phyloP scores from a whole-genome alignment of 768 basidiomycete species.

The Leccinum obscurum region DNA sequence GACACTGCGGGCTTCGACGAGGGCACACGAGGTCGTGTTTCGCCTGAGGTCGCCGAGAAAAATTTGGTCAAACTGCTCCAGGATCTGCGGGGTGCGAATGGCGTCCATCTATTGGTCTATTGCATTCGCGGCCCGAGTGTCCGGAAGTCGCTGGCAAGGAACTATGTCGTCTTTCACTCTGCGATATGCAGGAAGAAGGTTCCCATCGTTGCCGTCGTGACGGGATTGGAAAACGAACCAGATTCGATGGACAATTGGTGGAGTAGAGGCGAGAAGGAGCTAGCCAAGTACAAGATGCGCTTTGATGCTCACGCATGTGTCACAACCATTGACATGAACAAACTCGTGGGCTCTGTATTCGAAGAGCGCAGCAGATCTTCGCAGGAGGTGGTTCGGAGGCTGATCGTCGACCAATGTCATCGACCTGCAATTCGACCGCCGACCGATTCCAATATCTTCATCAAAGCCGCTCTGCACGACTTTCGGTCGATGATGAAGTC shows the following conservation, averaged over 20 bases:
- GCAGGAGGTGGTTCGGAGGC: slow-evolving; percentile 18
- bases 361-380: slow-evolving; percentile 22
- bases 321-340: slow-evolving; percentile 33
- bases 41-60: slow-evolving; percentile 27
- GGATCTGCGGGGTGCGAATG: slow-evolving; percentile 29
- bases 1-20: slow-evolving; percentile 36
- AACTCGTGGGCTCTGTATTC: slow-evolving; percentile 16
- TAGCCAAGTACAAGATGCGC: slow-evolving; percentile 35
- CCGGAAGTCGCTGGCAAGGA: slow-evolving; percentile 26
- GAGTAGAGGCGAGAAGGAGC: slow-evolving; percentile 31
- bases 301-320: slow-evolving; percentile 45
- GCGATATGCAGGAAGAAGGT: slow-evolving; percentile 33
- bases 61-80: slow-evolving; percentile 31
- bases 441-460: slow-evolving; percentile 21
- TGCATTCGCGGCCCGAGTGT: slow-evolving; percentile 34
- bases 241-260: slow-evolving; percentile 41
- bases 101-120: slow-evolving; percentile 34
- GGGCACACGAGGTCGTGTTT: slow-evolving; percentile 27
- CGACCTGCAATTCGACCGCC: slow-evolving; percentile 16
- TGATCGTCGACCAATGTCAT: slow-evolving; percentile 25
- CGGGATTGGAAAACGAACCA: slow-evolving; percentile 35
- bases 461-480: slow-evolving; percentile 29
- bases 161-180: slow-evolving; percentile 34
- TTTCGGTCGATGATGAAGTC: slow-evolving; percentile 29
- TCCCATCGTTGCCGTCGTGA: slow-evolving; percentile 34